phyloP scores from a whole-genome alignment of 2,329 filamentous ascomycete species.

The Phaeosphaeria sp. region DNA sequence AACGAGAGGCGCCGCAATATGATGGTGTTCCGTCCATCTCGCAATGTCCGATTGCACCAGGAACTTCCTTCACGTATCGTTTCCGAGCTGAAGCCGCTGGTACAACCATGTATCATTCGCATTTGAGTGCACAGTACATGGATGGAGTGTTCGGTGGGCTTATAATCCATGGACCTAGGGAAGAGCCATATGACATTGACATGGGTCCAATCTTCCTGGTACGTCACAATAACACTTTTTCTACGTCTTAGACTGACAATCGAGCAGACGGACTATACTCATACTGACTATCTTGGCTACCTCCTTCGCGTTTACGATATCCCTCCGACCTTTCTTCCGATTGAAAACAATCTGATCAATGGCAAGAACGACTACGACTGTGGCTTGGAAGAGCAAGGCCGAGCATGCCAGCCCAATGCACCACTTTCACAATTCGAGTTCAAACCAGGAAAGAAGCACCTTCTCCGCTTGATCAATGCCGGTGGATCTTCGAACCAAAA shows the following conservation, averaged over 20 bases:
- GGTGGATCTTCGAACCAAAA: slow-evolving; percentile 8
- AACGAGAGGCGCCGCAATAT: slow-evolving; percentile 43
- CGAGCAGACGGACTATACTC: not conserved
- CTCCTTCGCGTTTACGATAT: not conserved
- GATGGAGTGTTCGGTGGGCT: slow-evolving; percentile 37
- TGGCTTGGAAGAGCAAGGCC: not conserved
- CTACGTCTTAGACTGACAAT: not conserved
- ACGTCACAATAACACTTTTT: not conserved
- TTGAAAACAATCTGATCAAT: slow-evolving; percentile 11
- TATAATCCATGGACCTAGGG: slow-evolving; percentile 36
- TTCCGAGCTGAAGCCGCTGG: slow-evolving; percentile 35
- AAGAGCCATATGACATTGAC: slow-evolving; percentile 34
- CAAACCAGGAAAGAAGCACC: slow-evolving; percentile 56
- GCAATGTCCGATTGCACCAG: slow-evolving; percentile 52
- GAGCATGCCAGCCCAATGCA: not conserved
- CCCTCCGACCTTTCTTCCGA: not conserved
- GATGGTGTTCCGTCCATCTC: slow-evolving; percentile 53
- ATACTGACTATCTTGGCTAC: not conserved
- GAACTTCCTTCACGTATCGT: slow-evolving; percentile 25
- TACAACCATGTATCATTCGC: slow-evolving; percentile 38
- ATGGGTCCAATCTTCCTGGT: slow-evolving; percentile 31
- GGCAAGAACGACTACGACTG: slow-evolving; percentile 8
- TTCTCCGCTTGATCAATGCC: slow-evolving; percentile 62
- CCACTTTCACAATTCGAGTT: slow-evolving; percentile 15
- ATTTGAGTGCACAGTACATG: slow-evolving; percentile 41